Percentiles rank a stretch among this genome's conserved stretches.
phyloP scores from a whole-genome alignment of 352 stramenopile species.

The Globisporangium paddicum region DNA sequence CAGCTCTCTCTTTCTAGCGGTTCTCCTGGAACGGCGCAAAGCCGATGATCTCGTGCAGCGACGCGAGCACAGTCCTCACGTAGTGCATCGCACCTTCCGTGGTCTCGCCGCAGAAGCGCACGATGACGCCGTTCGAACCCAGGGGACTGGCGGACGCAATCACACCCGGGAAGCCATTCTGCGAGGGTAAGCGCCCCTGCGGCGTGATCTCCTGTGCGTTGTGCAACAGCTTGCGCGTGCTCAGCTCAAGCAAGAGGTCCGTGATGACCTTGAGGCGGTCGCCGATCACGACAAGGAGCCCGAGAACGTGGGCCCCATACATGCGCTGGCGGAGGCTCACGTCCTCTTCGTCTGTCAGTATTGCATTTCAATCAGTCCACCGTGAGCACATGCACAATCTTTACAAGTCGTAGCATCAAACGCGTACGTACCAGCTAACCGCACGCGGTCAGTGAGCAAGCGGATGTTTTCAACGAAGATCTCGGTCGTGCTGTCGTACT shows the following conservation, averaged over 20 bases:
- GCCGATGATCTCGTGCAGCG: constrained; percentile 51
- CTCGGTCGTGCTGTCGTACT: constrained; percentile 65
- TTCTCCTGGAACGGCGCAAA: constrained; percentile 74
- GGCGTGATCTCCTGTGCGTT: constrained; percentile 66
- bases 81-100: constrained; percentile 58
- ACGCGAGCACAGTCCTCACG: constrained; percentile 51
- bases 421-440: constrained; percentile 38
- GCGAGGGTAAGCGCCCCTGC: constrained; percentile 49
- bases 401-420: background rate
- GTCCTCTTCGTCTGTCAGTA: constrained; percentile 53
- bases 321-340: constrained; percentile 67
- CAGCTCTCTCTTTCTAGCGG: constrained; percentile 30
- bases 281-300: constrained; percentile 62
- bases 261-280: constrained; percentile 47
- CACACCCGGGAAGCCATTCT: constrained; percentile 43
- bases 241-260: constrained; percentile 50
- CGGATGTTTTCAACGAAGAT: constrained; percentile 48
- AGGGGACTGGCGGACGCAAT: constrained; percentile 74
- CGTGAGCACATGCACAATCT: background rate
- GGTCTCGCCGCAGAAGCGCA: constrained; percentile 65
- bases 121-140: constrained; percentile 51
- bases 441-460: constrained; percentile 65
- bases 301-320: constrained; percentile 69
- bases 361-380: background rate
- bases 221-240: constrained; percentile 71